Percentiles rank a stretch among this genome's conserved stretches.
Evolutionary conservation across 2,329 filamentous ascomycete genomes (phyloP).

Genomic region (Stagonosporopsis rhizophila): DNA sequence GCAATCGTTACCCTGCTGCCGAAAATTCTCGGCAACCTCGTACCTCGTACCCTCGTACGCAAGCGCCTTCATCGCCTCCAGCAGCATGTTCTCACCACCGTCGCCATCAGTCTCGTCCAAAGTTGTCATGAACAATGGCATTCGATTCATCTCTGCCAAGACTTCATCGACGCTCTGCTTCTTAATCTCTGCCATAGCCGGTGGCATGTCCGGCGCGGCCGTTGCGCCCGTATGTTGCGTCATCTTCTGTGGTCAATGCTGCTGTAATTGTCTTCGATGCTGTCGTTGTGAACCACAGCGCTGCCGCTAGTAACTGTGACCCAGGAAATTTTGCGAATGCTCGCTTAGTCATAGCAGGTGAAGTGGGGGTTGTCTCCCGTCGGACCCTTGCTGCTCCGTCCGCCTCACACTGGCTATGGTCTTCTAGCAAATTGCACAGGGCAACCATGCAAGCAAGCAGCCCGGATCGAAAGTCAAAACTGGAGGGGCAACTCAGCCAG

Average conservation of each 20-base stretch:
- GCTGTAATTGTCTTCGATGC: not conserved
- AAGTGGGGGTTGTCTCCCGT: slow-evolving; percentile 19
- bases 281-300: not conserved
- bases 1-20: slow-evolving; percentile 89
- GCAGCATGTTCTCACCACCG: slow-evolving; percentile 76
- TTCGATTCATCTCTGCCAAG: slow-evolving; percentile 69
- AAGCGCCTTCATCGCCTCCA: slow-evolving; percentile 87
- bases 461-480: slow-evolving; percentile 10
- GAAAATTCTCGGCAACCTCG: slow-evolving; percentile 84
- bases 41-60: slow-evolving; percentile 90
- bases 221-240: slow-evolving; percentile 22
- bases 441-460: slow-evolving; percentile 9
- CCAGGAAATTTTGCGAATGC: slow-evolving; percentile 27
- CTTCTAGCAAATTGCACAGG: slow-evolving; percentile 9
- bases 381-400: not conserved
- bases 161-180: slow-evolving; percentile 67
- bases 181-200: slow-evolving; percentile 64
- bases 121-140: slow-evolving; percentile 95
- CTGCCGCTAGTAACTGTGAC: slow-evolving; percentile 3
- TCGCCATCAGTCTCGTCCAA: slow-evolving; percentile 69
- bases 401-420: slow-evolving; percentile 5
- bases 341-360: slow-evolving; percentile 31
- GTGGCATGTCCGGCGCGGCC: slow-evolving; percentile 56
- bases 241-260: slow-evolving; percentile 22
- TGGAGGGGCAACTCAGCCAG: slow-evolving; percentile 4